phyloP scores from a whole-genome alignment of 75 land plant species.

The Chamaecyparis obtusa region DNA sequence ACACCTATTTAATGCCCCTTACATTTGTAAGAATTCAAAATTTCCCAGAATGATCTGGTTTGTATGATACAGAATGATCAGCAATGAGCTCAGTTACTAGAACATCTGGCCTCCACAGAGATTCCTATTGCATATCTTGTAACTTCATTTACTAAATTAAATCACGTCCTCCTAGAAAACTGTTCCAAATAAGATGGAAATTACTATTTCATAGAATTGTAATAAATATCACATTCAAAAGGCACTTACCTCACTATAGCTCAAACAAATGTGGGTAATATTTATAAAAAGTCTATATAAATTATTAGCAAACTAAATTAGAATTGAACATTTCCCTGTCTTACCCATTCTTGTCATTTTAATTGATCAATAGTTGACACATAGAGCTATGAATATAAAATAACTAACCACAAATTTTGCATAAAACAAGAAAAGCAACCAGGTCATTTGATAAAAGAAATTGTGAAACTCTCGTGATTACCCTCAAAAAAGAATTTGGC shows the following conservation, averaged over 20 bases:
- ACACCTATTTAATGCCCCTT: no score
- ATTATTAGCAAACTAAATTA: background rate
- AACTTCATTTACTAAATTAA: background rate
- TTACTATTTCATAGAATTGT: background rate
- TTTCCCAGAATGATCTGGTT: background rate
- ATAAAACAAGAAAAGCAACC: background rate
- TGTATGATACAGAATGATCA: constrained; percentile 2
- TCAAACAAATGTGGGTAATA: background rate
- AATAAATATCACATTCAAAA: background rate
- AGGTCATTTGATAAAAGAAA: background rate
- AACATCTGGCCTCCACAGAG: background rate
- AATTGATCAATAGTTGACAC: background rate
- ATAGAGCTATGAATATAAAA: background rate
- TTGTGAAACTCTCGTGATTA: background rate
- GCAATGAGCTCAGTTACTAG: background rate
- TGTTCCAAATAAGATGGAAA: background rate
- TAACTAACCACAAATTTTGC: background rate
- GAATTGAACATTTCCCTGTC: background rate
- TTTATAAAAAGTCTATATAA: background rate
- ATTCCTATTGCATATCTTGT: background rate
- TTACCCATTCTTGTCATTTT: background rate
- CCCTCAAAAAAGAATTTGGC: background rate
- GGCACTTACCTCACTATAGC: background rate
- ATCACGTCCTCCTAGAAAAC: background rate
- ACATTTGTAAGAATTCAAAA: no score